Percentiles rank a stretch among this genome's conserved stretches.
Conservation (phyloP, 1,284 basidiomycete genomes). For the Wallemia hederae region DNA sequence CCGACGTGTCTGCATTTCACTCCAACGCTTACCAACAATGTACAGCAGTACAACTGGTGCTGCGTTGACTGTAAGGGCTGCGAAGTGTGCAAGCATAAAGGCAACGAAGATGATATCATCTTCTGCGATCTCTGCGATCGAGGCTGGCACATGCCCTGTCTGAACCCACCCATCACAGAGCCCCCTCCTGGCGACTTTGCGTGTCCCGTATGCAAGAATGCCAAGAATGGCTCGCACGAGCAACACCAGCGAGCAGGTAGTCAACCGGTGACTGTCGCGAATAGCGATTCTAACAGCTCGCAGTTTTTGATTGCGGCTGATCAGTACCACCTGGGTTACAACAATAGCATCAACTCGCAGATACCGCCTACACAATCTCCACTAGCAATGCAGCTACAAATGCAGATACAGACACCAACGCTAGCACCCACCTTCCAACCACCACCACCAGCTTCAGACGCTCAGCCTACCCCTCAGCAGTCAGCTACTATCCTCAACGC, state of each 20-base stretch:
- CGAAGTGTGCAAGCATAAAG: conserved; percentile 57
- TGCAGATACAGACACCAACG: no score
- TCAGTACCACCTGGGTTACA: no score
- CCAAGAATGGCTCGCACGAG: no score
- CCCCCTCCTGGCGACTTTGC: not conserved
- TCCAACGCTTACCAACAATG: conserved; percentile 24
- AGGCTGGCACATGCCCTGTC: not conserved
- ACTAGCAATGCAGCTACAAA: no score
- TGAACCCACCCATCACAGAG: not conserved
- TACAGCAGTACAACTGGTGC: conserved; percentile 49
- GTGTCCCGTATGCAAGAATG: not conserved
- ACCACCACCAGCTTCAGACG: not conserved
- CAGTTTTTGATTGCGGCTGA: no score
- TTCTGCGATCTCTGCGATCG: conserved; percentile 88
- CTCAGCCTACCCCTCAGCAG: not conserved
- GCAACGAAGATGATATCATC: conserved; percentile 68
- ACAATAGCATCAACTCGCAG: not conserved
- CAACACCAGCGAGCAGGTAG: no score
- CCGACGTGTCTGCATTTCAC: conserved; percentile 35
- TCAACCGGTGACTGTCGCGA: no score
- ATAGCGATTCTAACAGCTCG: no score
- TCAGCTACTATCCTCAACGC: not conserved
- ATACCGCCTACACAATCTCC: not conserved
- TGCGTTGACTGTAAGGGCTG: conserved; percentile 85
- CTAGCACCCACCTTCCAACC: not conserved